A percentile compares a stretch with the other conserved stretches of the same genome.
These are phyloP conservation scores for Fusarium annulatum DNA, from an alignment of 2,329 filamentous ascomycete species.

Conservation along the genomic window DNA sequence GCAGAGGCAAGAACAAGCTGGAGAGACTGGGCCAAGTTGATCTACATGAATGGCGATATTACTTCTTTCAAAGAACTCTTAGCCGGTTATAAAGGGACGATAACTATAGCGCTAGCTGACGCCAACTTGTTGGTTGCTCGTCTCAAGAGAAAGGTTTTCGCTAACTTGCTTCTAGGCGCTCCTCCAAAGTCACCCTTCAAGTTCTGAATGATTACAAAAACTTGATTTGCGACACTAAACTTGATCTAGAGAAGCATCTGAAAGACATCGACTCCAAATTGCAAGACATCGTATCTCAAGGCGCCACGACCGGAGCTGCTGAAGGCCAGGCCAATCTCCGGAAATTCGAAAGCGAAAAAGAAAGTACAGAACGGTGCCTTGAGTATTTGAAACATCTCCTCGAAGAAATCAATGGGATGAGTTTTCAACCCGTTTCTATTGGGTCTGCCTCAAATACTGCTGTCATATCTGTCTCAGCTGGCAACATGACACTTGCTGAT, in stretches of 20 bases:
- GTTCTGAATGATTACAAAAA: conserved; percentile 37
- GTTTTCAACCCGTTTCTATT: neutral
- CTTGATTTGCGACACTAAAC: conserved; percentile 34
- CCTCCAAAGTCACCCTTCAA: conserved; percentile 8
- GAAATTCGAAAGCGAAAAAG: conserved; percentile 6
- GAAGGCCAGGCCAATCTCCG: neutral
- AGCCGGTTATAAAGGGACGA: conserved; percentile 53
- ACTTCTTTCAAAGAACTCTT: conserved; percentile 53
- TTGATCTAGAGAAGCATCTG: conserved; percentile 31
- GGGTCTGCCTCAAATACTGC: neutral
- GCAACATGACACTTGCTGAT: conserved; percentile 9
- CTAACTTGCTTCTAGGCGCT: neutral
- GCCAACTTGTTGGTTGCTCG: conserved; percentile 30
- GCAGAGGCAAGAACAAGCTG: conserved; percentile 40
- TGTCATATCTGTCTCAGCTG: neutral
- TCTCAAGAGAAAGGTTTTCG: no score
- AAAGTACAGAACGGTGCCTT: conserved; percentile 18
- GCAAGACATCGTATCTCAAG: conserved; percentile 2
- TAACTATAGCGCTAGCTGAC: conserved; percentile 37
- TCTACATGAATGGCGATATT: conserved; percentile 57
- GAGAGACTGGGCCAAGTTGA: conserved; percentile 57
- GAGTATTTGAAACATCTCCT: conserved; percentile 3
- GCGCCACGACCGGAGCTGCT: neutral
- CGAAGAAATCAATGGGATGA: neutral
- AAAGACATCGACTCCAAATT: conserved; percentile 12